Percentiles rank a stretch among this genome's conserved stretches.
Conservation (phyloP, 2,329 filamentous ascomycete species). For the Karstenula rhodostoma region DNA sequence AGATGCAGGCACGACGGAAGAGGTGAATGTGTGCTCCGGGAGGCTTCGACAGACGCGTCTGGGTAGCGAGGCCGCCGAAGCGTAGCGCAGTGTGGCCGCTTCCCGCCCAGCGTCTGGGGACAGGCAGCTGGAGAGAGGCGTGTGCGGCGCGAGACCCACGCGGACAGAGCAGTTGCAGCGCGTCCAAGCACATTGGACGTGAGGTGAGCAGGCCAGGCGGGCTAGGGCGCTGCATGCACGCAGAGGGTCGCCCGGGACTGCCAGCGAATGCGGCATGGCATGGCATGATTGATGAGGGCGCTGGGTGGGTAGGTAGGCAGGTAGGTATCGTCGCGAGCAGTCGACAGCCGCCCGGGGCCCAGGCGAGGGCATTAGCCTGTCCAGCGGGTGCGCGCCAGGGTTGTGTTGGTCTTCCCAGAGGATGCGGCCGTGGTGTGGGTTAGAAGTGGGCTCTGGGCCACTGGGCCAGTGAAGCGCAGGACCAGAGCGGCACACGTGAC, state of each 20-base stretch:
- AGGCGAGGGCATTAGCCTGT: slow-evolving; percentile 5
- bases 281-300: background rate
- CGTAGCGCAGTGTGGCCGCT: background rate
- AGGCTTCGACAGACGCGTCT: background rate
- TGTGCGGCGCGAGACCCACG: slow-evolving; percentile 4
- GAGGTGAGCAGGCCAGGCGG: background rate
- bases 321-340: background rate
- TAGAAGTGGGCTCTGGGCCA: background rate
- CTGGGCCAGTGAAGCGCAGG: slow-evolving; percentile 1
- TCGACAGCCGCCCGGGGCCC: background rate
- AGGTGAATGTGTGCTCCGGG: background rate
- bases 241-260: background rate
- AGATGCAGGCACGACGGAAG: background rate
- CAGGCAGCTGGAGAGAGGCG: background rate
- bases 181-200: background rate
- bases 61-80: background rate
- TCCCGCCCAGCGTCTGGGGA: slow-evolving; percentile 4
- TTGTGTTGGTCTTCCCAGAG: slow-evolving; percentile 6
- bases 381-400: slow-evolving; percentile 9
- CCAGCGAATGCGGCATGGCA: slow-evolving; percentile 2
- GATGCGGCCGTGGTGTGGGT: slow-evolving; percentile 1
- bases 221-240: slow-evolving; percentile 3
- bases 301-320: too few relatives aligned
- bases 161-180: slow-evolving; percentile 1
- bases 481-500: slow-evolving; percentile 6